These are phyloP conservation scores for Cenchrus purpureus DNA, from an alignment of 176 grass and related monocot genomes.

Conservation along the genomic window DNA sequence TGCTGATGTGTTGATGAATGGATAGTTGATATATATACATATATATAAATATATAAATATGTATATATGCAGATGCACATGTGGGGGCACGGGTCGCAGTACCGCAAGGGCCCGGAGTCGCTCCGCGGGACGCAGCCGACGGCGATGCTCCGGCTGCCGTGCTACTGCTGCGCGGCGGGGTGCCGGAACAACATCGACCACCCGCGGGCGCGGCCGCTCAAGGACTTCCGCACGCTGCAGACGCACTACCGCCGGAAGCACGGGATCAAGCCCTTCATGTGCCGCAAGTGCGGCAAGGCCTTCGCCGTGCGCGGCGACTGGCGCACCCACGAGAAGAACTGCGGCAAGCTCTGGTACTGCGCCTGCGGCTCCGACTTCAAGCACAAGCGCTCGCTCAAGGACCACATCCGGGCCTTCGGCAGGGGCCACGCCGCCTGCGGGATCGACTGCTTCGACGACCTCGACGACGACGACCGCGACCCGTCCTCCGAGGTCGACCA, in stretches of 20 bases:
- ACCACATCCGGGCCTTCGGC: slow-evolving; percentile 79
- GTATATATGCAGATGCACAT: slow-evolving; percentile 70
- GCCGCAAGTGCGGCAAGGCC: slow-evolving; percentile 93
- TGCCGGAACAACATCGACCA: slow-evolving; percentile 91
- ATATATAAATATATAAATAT: too few relatives aligned
- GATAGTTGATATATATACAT: too few relatives aligned
- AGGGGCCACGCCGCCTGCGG: slow-evolving; percentile 64
- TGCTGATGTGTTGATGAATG: too few relatives aligned
- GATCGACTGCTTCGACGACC: slow-evolving; percentile 74
- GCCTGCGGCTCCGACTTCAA: slow-evolving; percentile 91
- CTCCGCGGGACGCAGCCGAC: slow-evolving; percentile 80
- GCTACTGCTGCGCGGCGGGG: slow-evolving; percentile 88
- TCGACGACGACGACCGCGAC: slow-evolving; percentile 60
- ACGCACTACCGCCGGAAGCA: slow-evolving; percentile 94
- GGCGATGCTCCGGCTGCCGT: slow-evolving; percentile 85
- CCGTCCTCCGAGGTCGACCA: slow-evolving; percentile 70
- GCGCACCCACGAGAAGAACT: slow-evolving; percentile 96
- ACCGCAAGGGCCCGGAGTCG: slow-evolving; percentile 80
- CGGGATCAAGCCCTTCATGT: slow-evolving; percentile 97
- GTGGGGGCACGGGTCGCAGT: slow-evolving; percentile 92
- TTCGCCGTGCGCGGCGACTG: slow-evolving; percentile 94
- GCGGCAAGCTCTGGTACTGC: slow-evolving; percentile 98
- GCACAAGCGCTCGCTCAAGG: slow-evolving; percentile 89
- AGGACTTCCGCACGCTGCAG: slow-evolving; percentile 90
- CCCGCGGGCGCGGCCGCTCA: slow-evolving; percentile 73